Evolutionary conservation across 2,329 filamentous ascomycete species (phyloP).

Genomic region (Penicillium crustosum): DNA sequence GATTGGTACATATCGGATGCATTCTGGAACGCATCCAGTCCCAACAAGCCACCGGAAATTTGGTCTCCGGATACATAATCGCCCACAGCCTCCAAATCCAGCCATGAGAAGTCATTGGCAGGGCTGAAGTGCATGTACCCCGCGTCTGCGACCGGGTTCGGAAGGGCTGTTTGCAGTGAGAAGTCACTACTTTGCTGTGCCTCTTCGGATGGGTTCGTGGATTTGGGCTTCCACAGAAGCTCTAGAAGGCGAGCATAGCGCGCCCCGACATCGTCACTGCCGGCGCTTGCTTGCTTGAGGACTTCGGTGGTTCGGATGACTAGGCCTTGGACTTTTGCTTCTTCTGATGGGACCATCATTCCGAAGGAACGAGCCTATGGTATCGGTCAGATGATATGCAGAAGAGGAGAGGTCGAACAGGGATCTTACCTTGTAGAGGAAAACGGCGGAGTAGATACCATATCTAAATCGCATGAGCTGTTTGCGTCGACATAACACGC

Average conservation of each 20-base stretch:
- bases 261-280: conserved; percentile 60
- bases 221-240: conserved; percentile 57
- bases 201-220: conserved; percentile 23
- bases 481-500: neutral
- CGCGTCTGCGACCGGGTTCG: conserved; percentile 37
- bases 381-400: neutral
- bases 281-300: conserved; percentile 59
- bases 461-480: conserved; percentile 31
- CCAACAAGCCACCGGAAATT: conserved; percentile 38
- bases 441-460: conserved; percentile 63
- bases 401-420: neutral
- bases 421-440: conserved; percentile 59
- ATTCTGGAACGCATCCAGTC: conserved; percentile 38
- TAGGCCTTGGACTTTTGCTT: conserved; percentile 57
- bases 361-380: conserved; percentile 57
- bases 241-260: conserved; percentile 62
- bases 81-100: conserved; percentile 60
- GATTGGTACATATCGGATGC: conserved; percentile 29
- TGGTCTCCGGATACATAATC: conserved; percentile 55
- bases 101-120: conserved; percentile 61
- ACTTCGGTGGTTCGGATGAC: conserved; percentile 60
- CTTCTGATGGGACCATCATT: conserved; percentile 56
- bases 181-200: conserved; percentile 35
- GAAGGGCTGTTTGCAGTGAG: conserved; percentile 32
- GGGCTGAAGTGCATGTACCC: conserved; percentile 45